Base-by-base conservation (phyloP, 2,329 filamentous ascomycete genomes). In the Botryosphaeria agaves region DNA sequence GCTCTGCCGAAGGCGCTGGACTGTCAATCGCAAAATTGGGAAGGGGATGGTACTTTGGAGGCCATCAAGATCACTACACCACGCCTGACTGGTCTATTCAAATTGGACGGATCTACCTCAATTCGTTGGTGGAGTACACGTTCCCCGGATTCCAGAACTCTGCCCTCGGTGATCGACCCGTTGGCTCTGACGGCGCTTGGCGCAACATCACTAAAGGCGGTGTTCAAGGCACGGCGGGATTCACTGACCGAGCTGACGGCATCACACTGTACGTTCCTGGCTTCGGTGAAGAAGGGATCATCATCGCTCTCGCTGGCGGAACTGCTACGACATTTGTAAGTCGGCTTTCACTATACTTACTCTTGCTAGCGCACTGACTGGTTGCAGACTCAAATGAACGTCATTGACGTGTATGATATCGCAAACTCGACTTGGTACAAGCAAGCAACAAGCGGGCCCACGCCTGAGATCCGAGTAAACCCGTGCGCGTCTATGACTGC, bases 361-460 rank as follows among this genome's bases (percentile, higher is more conserved):
- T 20, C 8, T 12, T 3, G 18, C 12, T 16, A 3, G 25, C 12
- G 9, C 20, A 21, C 21, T 30, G 25, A 41, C 38, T 26, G 34
- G 26, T 11, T 12, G n/a, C 29, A 66, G 62, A 69, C 65, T 0
- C 60, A 64, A 11, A 84, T 87, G 57, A 83, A 73, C 29, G 64
- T 69, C 11, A 74, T 85, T 23, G 76, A 85, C 39, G 69, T 87
- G n/a, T 89, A 82, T 48, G 81, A 89, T 43, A 69, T 87, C 34
- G 76, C 69, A 3, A 65, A 55, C 18, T 62, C 67, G 3, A 66
- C 60, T 5, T 89, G 81, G 81, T 81, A 78, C 45, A 75, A 72
- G 41, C 81, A 89, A 48, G 56, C 65, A 3, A 81, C 79, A 0
- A 61, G 59, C 3, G 71, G 68, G 2, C 59, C 61, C 0, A 64